Conservation (phyloP, 805 yeast species). For the Saturnispora halmiae region DNA sequence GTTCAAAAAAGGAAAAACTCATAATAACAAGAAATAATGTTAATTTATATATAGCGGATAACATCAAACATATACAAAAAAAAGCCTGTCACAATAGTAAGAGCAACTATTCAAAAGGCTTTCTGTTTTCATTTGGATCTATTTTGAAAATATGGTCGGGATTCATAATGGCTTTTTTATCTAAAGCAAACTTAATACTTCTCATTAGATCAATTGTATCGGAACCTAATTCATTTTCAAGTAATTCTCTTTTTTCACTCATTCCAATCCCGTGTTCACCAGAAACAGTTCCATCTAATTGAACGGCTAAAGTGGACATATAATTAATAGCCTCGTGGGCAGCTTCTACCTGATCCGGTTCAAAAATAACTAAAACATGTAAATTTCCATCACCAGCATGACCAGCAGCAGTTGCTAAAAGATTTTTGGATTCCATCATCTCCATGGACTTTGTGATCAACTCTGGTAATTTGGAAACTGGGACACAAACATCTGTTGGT, state of each 20-base stretch:
- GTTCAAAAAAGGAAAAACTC: background rate
- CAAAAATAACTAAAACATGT: conserved; percentile 57
- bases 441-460: conserved; percentile 53
- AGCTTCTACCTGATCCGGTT: conserved; percentile 37
- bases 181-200: conserved; percentile 58
- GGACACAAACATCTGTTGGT: conserved; percentile 82
- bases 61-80: too few relatives aligned
- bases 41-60: too few relatives aligned
- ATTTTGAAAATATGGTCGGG: conserved; percentile 72
- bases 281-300: conserved; percentile 72
- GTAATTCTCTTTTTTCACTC: conserved; percentile 53
- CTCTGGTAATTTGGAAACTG: conserved; percentile 57
- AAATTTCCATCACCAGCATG: conserved; percentile 84
- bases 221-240: conserved; percentile 56
- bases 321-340: conserved; percentile 45
- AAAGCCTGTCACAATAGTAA: too few relatives aligned
- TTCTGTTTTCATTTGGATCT: conserved; percentile 39
- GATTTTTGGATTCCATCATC: conserved; percentile 45
- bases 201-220: conserved; percentile 68
- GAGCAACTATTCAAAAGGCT: conserved; percentile 19
- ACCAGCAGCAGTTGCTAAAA: conserved; percentile 56
- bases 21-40: background rate
- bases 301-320: conserved; percentile 59
- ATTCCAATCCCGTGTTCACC: conserved; percentile 87
- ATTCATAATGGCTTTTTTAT: conserved; percentile 63